These are phyloP conservation scores for rapeseed (Brassica napus) DNA, from an alignment of 345 rosid species.

Conservation along the genomic window Da-Ae NC_063436.1:22469001-22469500, in stretches of 20 bases:
- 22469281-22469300: conserved; percentile 33
- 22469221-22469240: conserved; percentile 21
- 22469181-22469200: conserved; percentile 91
- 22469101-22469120: conserved; percentile 92
- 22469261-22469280: neutral
- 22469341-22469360: conserved; percentile 83
- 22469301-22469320: conserved; percentile 84
- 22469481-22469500: conserved; percentile 79
- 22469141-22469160: conserved; percentile 71
- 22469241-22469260: too few relatives aligned
- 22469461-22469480: conserved; percentile 36
- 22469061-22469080: neutral
- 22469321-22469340: conserved; percentile 64
- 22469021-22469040: conserved; percentile 12
- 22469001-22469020: conserved; percentile 96
- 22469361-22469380: conserved; percentile 94
- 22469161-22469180: conserved; percentile 87
- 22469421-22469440: conserved; percentile 5
- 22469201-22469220: conserved; percentile 94
- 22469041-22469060: neutral
- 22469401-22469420: neutral
- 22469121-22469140: conserved; percentile 55
- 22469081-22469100: conserved; percentile 50
- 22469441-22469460: conserved; percentile 24
- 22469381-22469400: neutral